Evolutionary conservation across 805 yeast genomes (phyloP).

Genomic region (Ogataea kodamae): DNA sequence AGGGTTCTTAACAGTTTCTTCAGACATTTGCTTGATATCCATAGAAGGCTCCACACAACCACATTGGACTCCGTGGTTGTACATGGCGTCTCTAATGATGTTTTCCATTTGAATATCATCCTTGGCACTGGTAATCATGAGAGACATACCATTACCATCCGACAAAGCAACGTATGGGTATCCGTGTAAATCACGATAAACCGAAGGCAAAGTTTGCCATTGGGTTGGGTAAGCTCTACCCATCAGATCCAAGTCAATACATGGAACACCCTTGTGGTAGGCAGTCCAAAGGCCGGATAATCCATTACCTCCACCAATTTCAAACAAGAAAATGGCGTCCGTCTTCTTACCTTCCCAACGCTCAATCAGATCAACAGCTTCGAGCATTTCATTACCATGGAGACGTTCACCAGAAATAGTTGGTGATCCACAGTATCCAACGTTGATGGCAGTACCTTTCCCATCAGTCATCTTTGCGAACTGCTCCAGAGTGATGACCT

Average conservation of each 20-base stretch:
- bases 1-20: conserved; percentile 33
- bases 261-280: conserved; percentile 18
- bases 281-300: conserved; percentile 30
- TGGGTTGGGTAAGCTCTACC: conserved; percentile 47
- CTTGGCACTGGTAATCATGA: conserved; percentile 33
- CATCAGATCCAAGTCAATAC: conserved; percentile 42
- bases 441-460: conserved; percentile 32
- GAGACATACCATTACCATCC: conserved; percentile 41
- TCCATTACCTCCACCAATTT: conserved; percentile 45
- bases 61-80: conserved; percentile 39
- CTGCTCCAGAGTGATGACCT: conserved; percentile 34
- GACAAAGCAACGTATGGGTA: conserved; percentile 40
- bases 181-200: conserved; percentile 41
- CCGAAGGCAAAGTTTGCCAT: conserved; percentile 36
- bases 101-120: conserved; percentile 36
- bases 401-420: conserved; percentile 41
- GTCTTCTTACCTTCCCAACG: conserved; percentile 28
- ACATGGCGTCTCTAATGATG: conserved; percentile 38
- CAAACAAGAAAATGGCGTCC: conserved; percentile 36
- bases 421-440: conserved; percentile 44
- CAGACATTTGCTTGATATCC: conserved; percentile 28
- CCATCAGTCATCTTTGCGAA: conserved; percentile 23
- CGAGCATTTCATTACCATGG: conserved; percentile 37
- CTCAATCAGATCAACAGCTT: conserved; percentile 30
- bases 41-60: conserved; percentile 37